Conservation (phyloP, 2,329 filamentous ascomycete species). For the Aspergillus transmontanensis region DNA sequence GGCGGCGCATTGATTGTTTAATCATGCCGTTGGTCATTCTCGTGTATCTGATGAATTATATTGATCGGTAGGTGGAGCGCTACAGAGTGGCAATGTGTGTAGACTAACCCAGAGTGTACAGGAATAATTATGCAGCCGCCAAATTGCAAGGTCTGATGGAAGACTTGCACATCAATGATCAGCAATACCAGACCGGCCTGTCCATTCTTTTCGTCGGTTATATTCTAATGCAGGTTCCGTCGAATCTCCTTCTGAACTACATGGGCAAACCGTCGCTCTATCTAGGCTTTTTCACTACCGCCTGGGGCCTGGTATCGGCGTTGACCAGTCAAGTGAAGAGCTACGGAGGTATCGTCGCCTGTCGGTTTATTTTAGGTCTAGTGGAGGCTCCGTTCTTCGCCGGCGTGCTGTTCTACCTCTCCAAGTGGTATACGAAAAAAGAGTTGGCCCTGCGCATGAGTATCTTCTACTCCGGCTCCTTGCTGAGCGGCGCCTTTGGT, state of each 20-base stretch:
- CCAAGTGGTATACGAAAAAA: slow-evolving; percentile 56
- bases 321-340: slow-evolving; percentile 47
- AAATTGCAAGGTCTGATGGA: slow-evolving; percentile 46
- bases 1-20: slow-evolving; percentile 38
- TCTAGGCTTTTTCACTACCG: slow-evolving; percentile 47
- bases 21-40: slow-evolving; percentile 46
- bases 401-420: slow-evolving; percentile 52
- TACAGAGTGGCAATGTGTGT: too few species aligned
- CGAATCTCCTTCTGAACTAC: slow-evolving; percentile 47
- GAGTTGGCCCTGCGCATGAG: slow-evolving; percentile 55
- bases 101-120: slow-evolving; percentile 4
- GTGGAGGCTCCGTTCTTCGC: slow-evolving; percentile 52
- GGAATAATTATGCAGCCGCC: slow-evolving; percentile 52
- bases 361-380: slow-evolving; percentile 49
- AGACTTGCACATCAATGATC: slow-evolving; percentile 37
- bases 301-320: slow-evolving; percentile 51
- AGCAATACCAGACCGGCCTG: slow-evolving; percentile 46
- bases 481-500: slow-evolving; percentile 56
- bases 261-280: slow-evolving; percentile 48
- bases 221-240: slow-evolving; percentile 51
- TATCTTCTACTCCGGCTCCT: slow-evolving; percentile 55
- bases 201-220: slow-evolving; percentile 50
- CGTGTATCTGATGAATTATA: slow-evolving; percentile 50
- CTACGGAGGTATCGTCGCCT: slow-evolving; percentile 47
- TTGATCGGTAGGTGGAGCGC: slow-evolving; percentile 38